Base-by-base conservation (phyloP, 331 rosid genomes). In the Prunus yedoensis region DNA sequence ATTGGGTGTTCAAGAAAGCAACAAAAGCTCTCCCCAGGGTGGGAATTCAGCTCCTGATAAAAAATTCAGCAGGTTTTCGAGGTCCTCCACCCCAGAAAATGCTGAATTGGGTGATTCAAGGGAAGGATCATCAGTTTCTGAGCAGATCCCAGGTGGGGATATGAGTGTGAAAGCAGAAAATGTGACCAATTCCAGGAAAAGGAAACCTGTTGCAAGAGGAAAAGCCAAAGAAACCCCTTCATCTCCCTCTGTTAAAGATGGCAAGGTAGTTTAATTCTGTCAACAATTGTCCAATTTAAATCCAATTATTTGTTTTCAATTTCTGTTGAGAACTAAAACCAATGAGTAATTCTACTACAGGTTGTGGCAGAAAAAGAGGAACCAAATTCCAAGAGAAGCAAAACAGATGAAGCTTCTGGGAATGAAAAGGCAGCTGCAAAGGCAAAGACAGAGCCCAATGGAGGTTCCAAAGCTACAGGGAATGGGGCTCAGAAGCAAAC, bases 81-180 rank as follows among this genome's bases (percentile, higher is more conserved):
- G 87, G 78, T 49, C 85, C 25, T 80, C 87, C 43, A 86, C 89
- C 18, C 89, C 84, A 5, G 90, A 86, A 70, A 83, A 84, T 49
- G 79, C 76, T 41, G 88, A 79, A 68, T 74, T 84, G 27, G 83
- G 76, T 8, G 87, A 83, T 74, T 85, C 91, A 21, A 74, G 84
- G 76, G 91, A 88, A 43, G 91, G 89, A 59, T 88, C 91, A 50
- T 80, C 89, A 3, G 83, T 85, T 54, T 88, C 91, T 52, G 88
- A 85, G 70, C 91, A 85, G 86, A 83, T 76, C 77, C 83, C 87
- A 66, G 46, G 68, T 71, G 81, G 85, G 72, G 86, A 79, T 62
- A 63, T 58, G 50, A 70, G 84, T 32, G 65, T 66, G 60, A 86
- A 83, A 78, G 69, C 67, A 46, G 86, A 82, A 63, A 74, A 41